Evolutionary conservation across 495 filamentous ascomycete genomes (phyloP), one percentile per base, ranked within the genome.

Genomic region (Penicillium pancosmium): DNA sequence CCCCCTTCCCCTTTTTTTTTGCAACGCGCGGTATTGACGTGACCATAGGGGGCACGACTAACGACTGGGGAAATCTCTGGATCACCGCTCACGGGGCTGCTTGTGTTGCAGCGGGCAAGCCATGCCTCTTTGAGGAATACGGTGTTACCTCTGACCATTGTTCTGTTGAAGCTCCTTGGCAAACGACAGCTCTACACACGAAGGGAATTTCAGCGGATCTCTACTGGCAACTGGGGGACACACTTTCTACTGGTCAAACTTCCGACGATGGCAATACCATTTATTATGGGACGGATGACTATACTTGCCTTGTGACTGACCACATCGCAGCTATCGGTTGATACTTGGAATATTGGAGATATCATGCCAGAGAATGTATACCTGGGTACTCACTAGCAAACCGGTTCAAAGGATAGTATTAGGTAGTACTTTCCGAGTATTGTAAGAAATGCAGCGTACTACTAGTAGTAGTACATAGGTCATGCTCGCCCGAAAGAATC

Each of bases 111-210:
- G 80, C 77, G 9, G 80, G 80, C 19, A 90, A 90, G 71, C 86
- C 88, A 0, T 87, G 88, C 43, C 74, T 90, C 19, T 79, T 87
- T 50, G 88, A 91, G 61, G 88, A 90, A 66, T 90, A 90, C 60
- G 86, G 86, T 58, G 64, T 81, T 41, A 78, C 71, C 3, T 75
- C 62, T 47, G 59, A 71, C 57, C 77, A 68, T 52, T 80, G 64
- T 68, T 68, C 36, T 59, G 71, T 85, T 6, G 71, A 84, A 64
- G 72, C 73, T 11, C 73, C 75, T 23, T 90, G 86, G 87, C 88
- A 89, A 71, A 64, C 73, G 31, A 78, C 84, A 4, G 73, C 77
- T 1, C 66, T 86, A 4, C 65, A 77, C 33, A 75, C 80, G 9
- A 81, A 80, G 54, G 76, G 73, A 35, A 47, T 88, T 23, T 79